Conservation (phyloP, 129 eudicot species). For the Lactuca saligna region DNA sequence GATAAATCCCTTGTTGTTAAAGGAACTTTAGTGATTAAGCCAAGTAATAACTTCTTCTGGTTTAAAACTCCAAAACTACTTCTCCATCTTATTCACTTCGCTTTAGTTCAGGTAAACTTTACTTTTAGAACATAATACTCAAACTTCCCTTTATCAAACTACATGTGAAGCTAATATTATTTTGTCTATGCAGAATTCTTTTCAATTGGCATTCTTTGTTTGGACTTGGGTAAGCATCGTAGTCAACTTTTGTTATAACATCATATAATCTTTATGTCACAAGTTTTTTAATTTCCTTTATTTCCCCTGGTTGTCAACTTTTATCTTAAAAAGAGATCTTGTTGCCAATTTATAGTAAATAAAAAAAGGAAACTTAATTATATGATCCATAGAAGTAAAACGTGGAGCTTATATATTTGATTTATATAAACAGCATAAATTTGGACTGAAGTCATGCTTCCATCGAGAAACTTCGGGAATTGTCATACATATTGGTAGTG, state of each 20-base stretch:
- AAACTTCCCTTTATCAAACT: not conserved
- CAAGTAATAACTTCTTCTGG: slow-evolving; percentile 63
- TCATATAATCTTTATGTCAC: too few relatives aligned
- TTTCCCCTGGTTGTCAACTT: not conserved
- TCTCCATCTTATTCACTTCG: slow-evolving; percentile 59
- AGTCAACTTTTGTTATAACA: too few relatives aligned
- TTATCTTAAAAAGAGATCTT: not conserved
- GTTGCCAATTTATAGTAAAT: not conserved
- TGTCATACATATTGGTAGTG: slow-evolving; percentile 39
- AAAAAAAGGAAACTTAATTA: too few relatives aligned
- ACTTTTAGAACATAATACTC: too few relatives aligned
- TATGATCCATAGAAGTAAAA: not conserved
- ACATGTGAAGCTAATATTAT: not conserved
- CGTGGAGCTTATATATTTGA: not conserved
- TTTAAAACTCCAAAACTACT: slow-evolving; percentile 48
- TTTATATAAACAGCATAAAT: slow-evolving; percentile 41
- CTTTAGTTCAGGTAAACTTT: slow-evolving; percentile 48
- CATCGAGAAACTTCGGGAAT: slow-evolving; percentile 47
- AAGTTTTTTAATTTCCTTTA: not conserved
- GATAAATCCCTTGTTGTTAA: slow-evolving; percentile 46
- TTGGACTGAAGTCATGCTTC: slow-evolving; percentile 56
- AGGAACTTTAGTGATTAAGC: slow-evolving; percentile 57
- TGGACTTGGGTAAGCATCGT: slow-evolving; percentile 56
- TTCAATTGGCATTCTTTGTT: slow-evolving; percentile 55
- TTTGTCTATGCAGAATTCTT: slow-evolving; percentile 43